Percentiles rank a stretch among this genome's conserved stretches.
Evolutionary conservation across 441 rosid species (phyloP).

Genomic region (Croton laevigatus): DNA sequence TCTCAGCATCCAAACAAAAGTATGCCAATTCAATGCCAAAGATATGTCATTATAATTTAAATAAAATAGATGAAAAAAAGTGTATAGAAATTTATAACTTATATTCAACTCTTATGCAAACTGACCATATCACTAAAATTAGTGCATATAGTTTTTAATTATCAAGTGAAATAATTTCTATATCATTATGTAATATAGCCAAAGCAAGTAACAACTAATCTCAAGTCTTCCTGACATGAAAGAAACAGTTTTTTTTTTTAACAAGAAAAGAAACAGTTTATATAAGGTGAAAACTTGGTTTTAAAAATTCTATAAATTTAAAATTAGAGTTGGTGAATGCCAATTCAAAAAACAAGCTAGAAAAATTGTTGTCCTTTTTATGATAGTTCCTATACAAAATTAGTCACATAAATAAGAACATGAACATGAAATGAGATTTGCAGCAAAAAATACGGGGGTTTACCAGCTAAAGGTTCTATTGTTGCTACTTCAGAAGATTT

Average conservation of each 20-base stretch:
- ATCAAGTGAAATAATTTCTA: too few relatives aligned
- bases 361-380: slow-evolving; percentile 87
- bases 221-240: slow-evolving; percentile 93
- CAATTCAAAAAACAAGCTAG: slow-evolving; percentile 82
- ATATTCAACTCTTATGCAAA: too few relatives aligned
- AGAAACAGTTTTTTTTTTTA: slow-evolving; percentile 64
- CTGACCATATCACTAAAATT: too few relatives aligned
- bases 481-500: too few relatives aligned
- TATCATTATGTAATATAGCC: not conserved
- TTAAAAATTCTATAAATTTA: slow-evolving; percentile 55
- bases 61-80: too few relatives aligned
- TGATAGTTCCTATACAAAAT: slow-evolving; percentile 58
- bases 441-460: slow-evolving; percentile 6
- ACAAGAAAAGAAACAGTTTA: too few relatives aligned
- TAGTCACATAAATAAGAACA: not conserved
- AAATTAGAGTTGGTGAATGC: slow-evolving; percentile 79
- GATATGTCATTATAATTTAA: too few relatives aligned
- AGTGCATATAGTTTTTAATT: too few relatives aligned
- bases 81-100: too few relatives aligned
- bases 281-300: slow-evolving; percentile 60
- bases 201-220: slow-evolving; percentile 50
- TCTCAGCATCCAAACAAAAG: too few relatives aligned
- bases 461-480: too few relatives aligned
- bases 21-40: too few relatives aligned
- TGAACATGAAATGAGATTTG: not conserved